Base-by-base conservation (phyloP, 345 rosid species). In the Pugionium dolabratum region DNA sequence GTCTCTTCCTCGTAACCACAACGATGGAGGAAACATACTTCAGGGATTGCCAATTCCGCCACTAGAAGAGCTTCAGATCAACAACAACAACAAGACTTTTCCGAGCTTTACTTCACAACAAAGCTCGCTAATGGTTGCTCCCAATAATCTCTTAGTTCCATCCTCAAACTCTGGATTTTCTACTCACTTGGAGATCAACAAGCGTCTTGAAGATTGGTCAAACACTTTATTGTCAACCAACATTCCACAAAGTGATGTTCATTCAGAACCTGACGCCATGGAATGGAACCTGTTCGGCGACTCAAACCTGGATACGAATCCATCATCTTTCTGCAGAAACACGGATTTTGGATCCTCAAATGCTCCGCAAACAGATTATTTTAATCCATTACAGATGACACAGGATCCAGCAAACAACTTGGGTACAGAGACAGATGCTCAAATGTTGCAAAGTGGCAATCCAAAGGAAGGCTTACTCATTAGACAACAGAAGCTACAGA, bases 191-290 rank as follows among this genome's bases (percentile, higher is more conserved):
- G 69, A 27, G 82, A 80, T 62, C 70, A 73, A 70, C 69, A 76
- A 69, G 68, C 75, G 68, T 54, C 72, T 51, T 40, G 84, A 78
- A 36, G 75, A 57, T 54, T 85, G 88, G 90, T 72, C 86, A 42
- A 75, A 71, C 71, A 29, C 79, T 63, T 77, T 62, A 54, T 83
- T 72, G 44, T 7, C 63, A 54, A 45, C 48, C 62, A 62, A 51
- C 69, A 34, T 60, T 45, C 49, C 48, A 45, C 63, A 59, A 40
- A 51, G 66, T 59, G 69, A 62, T 54, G 77, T 67, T 66, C 69
- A 41, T 43, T 76, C 49, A 51, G 62, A 49, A 69, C 66, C 71
- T 42, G 63, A 33, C 53, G 5, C 75, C 18, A 79, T 69, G 58
- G 84, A 67, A 31, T 83, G 86, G 86, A 78, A 79, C 58, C 31